These are phyloP conservation scores for Boletus rubropictus DNA, from an alignment of 768 basidiomycete genomes.

Conservation along the genomic window DNA sequence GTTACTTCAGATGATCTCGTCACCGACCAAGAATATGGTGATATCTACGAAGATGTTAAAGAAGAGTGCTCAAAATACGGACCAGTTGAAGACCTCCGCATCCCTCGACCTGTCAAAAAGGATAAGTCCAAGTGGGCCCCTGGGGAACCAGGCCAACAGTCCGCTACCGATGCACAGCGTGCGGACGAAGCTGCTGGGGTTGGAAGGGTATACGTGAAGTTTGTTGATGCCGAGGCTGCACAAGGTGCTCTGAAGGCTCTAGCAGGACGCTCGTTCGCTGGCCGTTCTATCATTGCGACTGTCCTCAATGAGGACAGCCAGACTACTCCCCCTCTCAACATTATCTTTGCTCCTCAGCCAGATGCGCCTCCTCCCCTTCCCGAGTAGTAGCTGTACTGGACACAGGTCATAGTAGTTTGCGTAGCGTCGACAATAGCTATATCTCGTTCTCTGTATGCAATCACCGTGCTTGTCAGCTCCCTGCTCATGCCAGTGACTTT, in stretches of 20 bases:
- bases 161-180: slow-evolving; percentile 60
- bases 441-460: slow-evolving; percentile 22
- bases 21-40: slow-evolving; percentile 88
- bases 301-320: slow-evolving; percentile 78
- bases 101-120: slow-evolving; percentile 85
- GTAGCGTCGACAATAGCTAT: slow-evolving; percentile 13
- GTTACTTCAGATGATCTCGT: slow-evolving; percentile 87
- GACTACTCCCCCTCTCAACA: slow-evolving; percentile 73
- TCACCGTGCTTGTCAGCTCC: slow-evolving; percentile 3
- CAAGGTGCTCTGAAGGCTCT: slow-evolving; percentile 73
- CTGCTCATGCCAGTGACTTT: background rate
- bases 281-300: slow-evolving; percentile 82
- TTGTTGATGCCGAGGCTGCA: slow-evolving; percentile 54
- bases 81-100: slow-evolving; percentile 73
- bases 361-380: slow-evolving; percentile 78
- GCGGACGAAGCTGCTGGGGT: slow-evolving; percentile 89
- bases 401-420: slow-evolving; percentile 4
- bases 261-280: slow-evolving; percentile 85
- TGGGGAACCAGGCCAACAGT: slow-evolving; percentile 55
- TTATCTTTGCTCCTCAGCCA: slow-evolving; percentile 82
- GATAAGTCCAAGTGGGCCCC: slow-evolving; percentile 73
- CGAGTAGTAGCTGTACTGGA: slow-evolving; percentile 15
- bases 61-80: slow-evolving; percentile 85
- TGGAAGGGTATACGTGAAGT: slow-evolving; percentile 94
- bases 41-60: slow-evolving; percentile 91